These are phyloP conservation scores for Sugiyamaella xylanicola DNA, from an alignment of 1,139 yeast species.

Conservation along the genomic window DNA sequence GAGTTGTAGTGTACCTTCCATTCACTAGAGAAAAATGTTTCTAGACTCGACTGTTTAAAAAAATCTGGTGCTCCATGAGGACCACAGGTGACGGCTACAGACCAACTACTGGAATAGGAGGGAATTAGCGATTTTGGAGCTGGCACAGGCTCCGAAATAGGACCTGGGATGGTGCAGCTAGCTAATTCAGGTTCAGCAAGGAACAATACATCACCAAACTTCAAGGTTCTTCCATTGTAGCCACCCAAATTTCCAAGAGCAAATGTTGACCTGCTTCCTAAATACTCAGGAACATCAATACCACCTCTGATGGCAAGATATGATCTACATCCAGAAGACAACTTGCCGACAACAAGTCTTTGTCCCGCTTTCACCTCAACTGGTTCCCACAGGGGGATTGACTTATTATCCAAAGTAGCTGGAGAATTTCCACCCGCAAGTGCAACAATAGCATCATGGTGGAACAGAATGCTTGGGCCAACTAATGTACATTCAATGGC, in stretches of 20 bases:
- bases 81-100: slow-evolving; percentile 91
- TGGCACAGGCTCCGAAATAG: slow-evolving; percentile 61
- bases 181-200: slow-evolving; percentile 74
- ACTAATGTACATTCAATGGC: slow-evolving; percentile 85
- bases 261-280: slow-evolving; percentile 96
- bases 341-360: slow-evolving; percentile 75
- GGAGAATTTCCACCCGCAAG: slow-evolving; percentile 82
- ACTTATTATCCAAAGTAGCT: slow-evolving; percentile 63
- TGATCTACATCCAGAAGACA: slow-evolving; percentile 80
- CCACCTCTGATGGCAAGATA: slow-evolving; percentile 92
- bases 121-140: slow-evolving; percentile 66
- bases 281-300: slow-evolving; percentile 87
- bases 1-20: slow-evolving; percentile 98
- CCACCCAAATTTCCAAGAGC: slow-evolving; percentile 96
- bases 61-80: slow-evolving; percentile 98
- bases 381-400: slow-evolving; percentile 71
- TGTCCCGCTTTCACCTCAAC: slow-evolving; percentile 71
- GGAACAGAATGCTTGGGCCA: slow-evolving; percentile 87
- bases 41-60: slow-evolving; percentile 73
- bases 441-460: slow-evolving; percentile 73
- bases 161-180: slow-evolving; percentile 70
- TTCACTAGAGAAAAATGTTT: slow-evolving; percentile 68
- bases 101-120: slow-evolving; percentile 65
- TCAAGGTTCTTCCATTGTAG: slow-evolving; percentile 85
- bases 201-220: slow-evolving; percentile 88